Conservation (phyloP, 73 alveolate species). For the Paramecium sonneborni region DNA sequence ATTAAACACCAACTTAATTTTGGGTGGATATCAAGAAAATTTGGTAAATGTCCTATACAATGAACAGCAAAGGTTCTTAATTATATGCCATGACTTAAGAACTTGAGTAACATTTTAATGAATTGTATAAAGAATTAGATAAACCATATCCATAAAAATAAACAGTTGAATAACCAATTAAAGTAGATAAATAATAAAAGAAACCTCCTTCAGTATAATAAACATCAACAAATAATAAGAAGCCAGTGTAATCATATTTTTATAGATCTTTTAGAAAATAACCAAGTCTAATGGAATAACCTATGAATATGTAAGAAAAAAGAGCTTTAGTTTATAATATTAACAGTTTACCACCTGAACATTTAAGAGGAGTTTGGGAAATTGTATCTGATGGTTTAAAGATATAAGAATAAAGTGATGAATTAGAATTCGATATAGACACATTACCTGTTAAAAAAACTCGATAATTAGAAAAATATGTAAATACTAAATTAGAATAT, state of each 20-base stretch:
- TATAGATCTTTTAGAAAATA: not conserved
- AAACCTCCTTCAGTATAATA: not conserved
- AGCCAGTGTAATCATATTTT: not conserved
- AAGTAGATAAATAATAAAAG: not conserved
- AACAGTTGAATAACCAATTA: not conserved
- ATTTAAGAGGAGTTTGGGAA: slow-evolving; percentile 70
- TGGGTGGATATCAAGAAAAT: slow-evolving; percentile 44
- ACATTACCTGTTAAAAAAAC: slow-evolving; percentile 64
- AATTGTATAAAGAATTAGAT: slow-evolving; percentile 26
- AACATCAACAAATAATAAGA: not conserved
- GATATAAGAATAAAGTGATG: slow-evolving; percentile 56
- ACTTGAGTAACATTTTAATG: slow-evolving; percentile 29
- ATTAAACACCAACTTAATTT: slow-evolving; percentile 21
- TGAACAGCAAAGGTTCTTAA: slow-evolving; percentile 39
- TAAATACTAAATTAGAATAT: slow-evolving; percentile 42
- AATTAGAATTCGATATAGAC: slow-evolving; percentile 60
- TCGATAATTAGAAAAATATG: slow-evolving; percentile 58
- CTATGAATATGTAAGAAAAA: slow-evolving; percentile 64
- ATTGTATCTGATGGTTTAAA: slow-evolving; percentile 56
- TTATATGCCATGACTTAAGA: slow-evolving; percentile 57
- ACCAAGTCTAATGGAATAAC: slow-evolving; percentile 51
- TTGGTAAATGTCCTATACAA: slow-evolving; percentile 53
- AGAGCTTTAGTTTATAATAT: slow-evolving; percentile 56
- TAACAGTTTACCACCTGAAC: slow-evolving; percentile 53
- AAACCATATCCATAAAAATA: slow-evolving; percentile 7